phyloP scores from a whole-genome alignment of 2,329 filamentous ascomycete genomes.

The Aspergillus quadrilineatus region DNA sequence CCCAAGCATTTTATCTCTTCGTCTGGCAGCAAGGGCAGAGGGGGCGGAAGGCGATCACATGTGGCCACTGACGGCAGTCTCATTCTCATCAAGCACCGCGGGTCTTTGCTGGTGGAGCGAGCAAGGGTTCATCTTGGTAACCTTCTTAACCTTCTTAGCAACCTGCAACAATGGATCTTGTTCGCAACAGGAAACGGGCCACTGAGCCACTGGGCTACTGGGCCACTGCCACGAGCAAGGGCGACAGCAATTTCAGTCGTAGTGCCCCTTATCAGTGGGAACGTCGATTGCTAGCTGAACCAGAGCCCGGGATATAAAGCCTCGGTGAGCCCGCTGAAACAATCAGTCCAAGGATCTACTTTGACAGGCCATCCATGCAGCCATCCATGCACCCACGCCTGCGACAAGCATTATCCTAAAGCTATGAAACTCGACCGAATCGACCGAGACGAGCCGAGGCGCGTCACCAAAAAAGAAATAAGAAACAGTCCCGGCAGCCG shows the following conservation, averaged over 20 bases:
- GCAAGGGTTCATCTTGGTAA: slow-evolving; percentile 5
- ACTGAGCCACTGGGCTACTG: neutral
- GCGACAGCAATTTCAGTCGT: neutral
- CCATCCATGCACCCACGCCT: neutral
- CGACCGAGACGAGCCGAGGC: slow-evolving; percentile 7
- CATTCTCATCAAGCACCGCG: slow-evolving; percentile 9
- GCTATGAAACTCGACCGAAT: neutral
- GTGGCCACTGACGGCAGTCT: slow-evolving; percentile 2
- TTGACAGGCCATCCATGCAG: neutral
- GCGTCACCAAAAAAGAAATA: neutral
- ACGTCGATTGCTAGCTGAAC: neutral
- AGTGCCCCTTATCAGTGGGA: neutral
- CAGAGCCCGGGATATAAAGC: slow-evolving; percentile 9
- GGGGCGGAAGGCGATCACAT: slow-evolving; percentile 10
- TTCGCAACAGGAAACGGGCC: neutral
- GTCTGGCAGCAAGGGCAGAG: neutral
- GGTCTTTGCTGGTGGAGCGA: slow-evolving; percentile 4
- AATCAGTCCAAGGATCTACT: neutral
- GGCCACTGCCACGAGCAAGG: neutral
- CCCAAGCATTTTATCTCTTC: slow-evolving; percentile 12
- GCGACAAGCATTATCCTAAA: neutral
- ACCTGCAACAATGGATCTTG: neutral
- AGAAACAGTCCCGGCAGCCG: neutral
- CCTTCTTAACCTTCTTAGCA: neutral
- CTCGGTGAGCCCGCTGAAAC: slow-evolving; percentile 6